These are phyloP conservation scores for Cubamyces lactineus DNA, from an alignment of 768 basidiomycete genomes.

Conservation along the genomic window DNA sequence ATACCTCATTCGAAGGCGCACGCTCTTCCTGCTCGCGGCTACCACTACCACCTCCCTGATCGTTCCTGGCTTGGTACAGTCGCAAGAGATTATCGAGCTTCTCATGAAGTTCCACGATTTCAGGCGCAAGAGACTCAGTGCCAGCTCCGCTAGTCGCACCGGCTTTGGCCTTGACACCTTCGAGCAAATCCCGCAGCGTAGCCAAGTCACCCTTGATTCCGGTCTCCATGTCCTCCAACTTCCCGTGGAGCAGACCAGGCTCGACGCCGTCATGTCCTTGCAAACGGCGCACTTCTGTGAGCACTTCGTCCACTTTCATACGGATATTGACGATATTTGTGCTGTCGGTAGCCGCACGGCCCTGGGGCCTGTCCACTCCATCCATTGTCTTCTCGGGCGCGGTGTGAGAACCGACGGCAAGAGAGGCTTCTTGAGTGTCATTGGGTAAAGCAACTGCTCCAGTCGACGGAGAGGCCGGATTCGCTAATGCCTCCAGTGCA, in stretches of 20 bases:
- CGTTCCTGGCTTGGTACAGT: slow-evolving; percentile 18
- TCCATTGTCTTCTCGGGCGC: slow-evolving; percentile 24
- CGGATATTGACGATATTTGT: slow-evolving; percentile 26
- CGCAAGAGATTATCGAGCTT: slow-evolving; percentile 45
- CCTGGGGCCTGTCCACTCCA: slow-evolving; percentile 20
- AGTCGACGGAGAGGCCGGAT: background rate
- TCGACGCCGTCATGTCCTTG: background rate
- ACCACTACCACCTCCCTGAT: background rate
- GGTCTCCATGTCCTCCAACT: slow-evolving; percentile 44
- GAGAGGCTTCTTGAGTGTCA: background rate
- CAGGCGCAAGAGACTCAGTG: slow-evolving; percentile 15
- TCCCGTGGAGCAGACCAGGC: slow-evolving; percentile 32
- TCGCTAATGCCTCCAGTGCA: background rate
- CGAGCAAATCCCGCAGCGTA: slow-evolving; percentile 21
- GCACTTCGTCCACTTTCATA: slow-evolving; percentile 29
- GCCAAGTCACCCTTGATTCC: slow-evolving; percentile 37
- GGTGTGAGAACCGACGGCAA: slow-evolving; percentile 2
- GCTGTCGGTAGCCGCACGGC: slow-evolving; percentile 18
- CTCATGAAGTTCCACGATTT: slow-evolving; percentile 36
- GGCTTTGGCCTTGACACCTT: slow-evolving; percentile 18
- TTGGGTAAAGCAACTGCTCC: background rate
- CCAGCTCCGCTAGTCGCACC: background rate
- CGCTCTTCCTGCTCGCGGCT: slow-evolving; percentile 1
- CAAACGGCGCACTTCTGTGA: slow-evolving; percentile 22
- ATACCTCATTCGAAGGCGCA: background rate